Evolutionary conservation across 352 stramenopile species (phyloP), one percentile per base, ranked within the genome.

Genomic region (Phytophthora pisi): DNA sequence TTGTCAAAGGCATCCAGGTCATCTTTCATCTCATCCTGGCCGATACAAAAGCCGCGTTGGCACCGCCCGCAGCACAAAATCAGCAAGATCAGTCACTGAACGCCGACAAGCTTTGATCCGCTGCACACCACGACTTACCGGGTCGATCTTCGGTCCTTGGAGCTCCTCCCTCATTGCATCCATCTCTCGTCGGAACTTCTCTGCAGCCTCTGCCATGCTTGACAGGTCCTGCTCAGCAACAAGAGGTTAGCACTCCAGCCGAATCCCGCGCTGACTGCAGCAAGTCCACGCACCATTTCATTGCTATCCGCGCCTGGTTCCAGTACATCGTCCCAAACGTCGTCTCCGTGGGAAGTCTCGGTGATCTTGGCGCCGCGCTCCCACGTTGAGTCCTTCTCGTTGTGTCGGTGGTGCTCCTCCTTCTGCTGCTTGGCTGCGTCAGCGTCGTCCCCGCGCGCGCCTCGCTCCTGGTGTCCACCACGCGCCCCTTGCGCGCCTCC

Each of bases 151-250:
- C 1, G 68, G 64, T 31, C 69, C 70, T 30, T 80, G 64, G 8
- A 83, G 65, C 45, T 87, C 72, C n/a, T 90, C 77, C 28, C 83
- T 78, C 81, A 93, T 89, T 1, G 83, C 83, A 62, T 96, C 82
- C 88, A 96, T 95, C 74, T 96, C 88, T 68, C 62, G 78, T 64
- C 88, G 86, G 67, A 96, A 96, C 42, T 87, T 85, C 68, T 95
- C 88, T 0, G 88, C 85, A 42, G 86, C 88, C 57, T 82, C 74
- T 5, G 88, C 81, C 82, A 96, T 95, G 60, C 78, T 89, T 45
- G 84, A 87, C 56, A 96, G 54, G 51, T 93, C 88, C 88, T 96
- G 47, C 10, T 23, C 20, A 26, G 24, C n/a, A 60, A 56, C 45
- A 26, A 15, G 26, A 38, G 38, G 9, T 34, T 53, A 67, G 24